phyloP scores from a whole-genome alignment of 768 basidiomycete genomes.

The Rhizopogon salebrosus region DNA sequence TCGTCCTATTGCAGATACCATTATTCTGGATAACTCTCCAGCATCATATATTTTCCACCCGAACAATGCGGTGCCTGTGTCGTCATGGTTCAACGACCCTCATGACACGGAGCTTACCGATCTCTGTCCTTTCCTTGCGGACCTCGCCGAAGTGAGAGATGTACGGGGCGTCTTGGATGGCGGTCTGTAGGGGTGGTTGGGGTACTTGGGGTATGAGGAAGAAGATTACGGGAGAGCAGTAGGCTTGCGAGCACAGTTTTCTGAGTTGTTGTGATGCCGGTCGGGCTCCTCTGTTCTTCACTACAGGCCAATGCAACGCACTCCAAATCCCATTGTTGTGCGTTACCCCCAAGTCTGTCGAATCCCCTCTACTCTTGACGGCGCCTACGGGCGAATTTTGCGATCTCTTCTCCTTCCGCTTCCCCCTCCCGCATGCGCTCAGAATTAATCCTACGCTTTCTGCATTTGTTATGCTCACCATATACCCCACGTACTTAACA shows the following conservation, averaged over 20 bases:
- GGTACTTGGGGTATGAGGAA: constrained; percentile 12
- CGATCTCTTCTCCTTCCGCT: background rate
- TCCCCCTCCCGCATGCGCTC: constrained; percentile 7
- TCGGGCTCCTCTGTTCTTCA: constrained; percentile 19
- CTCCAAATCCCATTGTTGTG: constrained; percentile 7
- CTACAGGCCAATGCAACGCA: constrained; percentile 26
- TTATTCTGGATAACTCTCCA: constrained; percentile 98
- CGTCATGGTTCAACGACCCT: constrained; percentile 99
- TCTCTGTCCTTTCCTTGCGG: constrained; percentile 88
- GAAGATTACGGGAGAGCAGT: constrained; percentile 8
- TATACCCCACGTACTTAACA: constrained; percentile 2
- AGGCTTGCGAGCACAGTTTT: constrained; percentile 18
- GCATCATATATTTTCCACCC: constrained; percentile 99
- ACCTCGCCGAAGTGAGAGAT: constrained; percentile 80
- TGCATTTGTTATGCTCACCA: constrained; percentile 27
- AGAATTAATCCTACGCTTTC: constrained; percentile 24
- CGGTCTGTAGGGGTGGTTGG: constrained; percentile 49
- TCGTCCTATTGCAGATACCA: constrained; percentile 87
- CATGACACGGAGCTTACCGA: constrained; percentile 98
- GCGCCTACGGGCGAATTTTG: constrained; percentile 2
- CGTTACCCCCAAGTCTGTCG: background rate
- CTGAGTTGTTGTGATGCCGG: constrained; percentile 25
- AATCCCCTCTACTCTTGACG: constrained; percentile 9
- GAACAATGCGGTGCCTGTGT: constrained; percentile 98
- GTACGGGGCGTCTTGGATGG: constrained; percentile 90